phyloP scores from a whole-genome alignment of 2,329 filamentous ascomycete species.

The Colletotrichum lupini region DNA sequence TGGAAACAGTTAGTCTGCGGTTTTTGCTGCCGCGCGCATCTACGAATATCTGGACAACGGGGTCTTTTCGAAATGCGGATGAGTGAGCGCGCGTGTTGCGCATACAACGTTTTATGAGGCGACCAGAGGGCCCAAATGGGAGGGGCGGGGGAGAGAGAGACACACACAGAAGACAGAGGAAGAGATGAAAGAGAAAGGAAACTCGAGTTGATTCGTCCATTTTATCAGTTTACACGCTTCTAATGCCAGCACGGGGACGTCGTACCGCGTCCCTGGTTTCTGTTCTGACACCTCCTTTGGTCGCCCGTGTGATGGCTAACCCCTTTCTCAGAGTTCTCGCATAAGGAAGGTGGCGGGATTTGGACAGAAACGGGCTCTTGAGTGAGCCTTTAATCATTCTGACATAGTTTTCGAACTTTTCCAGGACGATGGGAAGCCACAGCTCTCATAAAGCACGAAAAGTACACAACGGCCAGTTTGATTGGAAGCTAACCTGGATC shows the following conservation, averaged over 20 bases:
- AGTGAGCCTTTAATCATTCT: background rate
- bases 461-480: background rate
- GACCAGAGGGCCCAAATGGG: background rate
- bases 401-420: background rate
- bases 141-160: background rate
- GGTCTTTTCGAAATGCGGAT: background rate
- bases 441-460: background rate
- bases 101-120: constrained; percentile 18
- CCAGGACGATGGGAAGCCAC: background rate
- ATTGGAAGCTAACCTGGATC: background rate
- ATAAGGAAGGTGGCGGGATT: background rate
- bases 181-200: background rate
- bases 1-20: background rate
- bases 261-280: constrained; percentile 34
- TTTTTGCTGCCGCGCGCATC: background rate
- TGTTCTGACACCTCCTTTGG: constrained; percentile 18
- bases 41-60: background rate
- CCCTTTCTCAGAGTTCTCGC: background rate
- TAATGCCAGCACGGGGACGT: constrained; percentile 36
- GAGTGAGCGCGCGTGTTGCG: background rate
- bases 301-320: background rate
- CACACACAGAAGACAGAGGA: background rate
- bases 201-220: constrained; percentile 11
- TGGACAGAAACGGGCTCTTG: background rate
- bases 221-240: constrained; percentile 32